phyloP scores from a whole-genome alignment of 306 rosid genomes.

The Gastrolobium villosum region DNA sequence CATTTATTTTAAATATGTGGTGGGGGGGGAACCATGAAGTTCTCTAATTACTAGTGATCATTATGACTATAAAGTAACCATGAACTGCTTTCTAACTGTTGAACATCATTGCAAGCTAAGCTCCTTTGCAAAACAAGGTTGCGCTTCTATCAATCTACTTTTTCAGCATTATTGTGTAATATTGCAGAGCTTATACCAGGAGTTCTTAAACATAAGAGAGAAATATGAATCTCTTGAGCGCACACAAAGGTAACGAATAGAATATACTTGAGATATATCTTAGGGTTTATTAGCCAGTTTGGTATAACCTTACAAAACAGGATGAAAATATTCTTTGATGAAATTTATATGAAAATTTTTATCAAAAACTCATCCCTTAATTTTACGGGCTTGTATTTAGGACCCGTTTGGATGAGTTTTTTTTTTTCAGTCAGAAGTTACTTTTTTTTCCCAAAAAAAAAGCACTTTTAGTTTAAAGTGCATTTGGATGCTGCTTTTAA shows the following conservation, averaged over 20 bases:
- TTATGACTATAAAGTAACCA: slow-evolving; percentile 14
- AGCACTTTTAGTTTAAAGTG: too few relatives aligned
- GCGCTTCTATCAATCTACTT: neutral
- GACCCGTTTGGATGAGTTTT: too few relatives aligned
- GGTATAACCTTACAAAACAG: neutral
- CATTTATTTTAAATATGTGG: neutral
- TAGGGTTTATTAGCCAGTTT: neutral
- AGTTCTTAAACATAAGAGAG: slow-evolving; percentile 62
- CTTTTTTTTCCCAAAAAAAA: too few relatives aligned
- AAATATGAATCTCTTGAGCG: slow-evolving; percentile 76
- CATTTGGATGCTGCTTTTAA: too few relatives aligned
- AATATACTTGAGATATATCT: neutral
- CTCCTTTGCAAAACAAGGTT: neutral
- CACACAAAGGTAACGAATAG: slow-evolving; percentile 61
- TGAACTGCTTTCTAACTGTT: neutral
- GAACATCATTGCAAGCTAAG: neutral
- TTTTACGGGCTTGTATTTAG: neutral
- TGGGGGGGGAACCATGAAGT: too few relatives aligned
- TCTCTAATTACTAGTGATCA: neutral
- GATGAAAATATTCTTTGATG: slow-evolving; percentile 3
- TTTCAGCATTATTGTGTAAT: slow-evolving; percentile 8
- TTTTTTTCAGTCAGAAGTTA: too few relatives aligned
- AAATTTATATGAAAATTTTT: neutral
- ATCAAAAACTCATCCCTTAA: neutral
- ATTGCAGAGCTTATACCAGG: slow-evolving; percentile 62